Percentiles rank a stretch among this genome's conserved stretches.
Conservation (phyloP, 1,284 basidiomycete genomes). For the Cutaneotrichosporon cutaneum region DNA sequence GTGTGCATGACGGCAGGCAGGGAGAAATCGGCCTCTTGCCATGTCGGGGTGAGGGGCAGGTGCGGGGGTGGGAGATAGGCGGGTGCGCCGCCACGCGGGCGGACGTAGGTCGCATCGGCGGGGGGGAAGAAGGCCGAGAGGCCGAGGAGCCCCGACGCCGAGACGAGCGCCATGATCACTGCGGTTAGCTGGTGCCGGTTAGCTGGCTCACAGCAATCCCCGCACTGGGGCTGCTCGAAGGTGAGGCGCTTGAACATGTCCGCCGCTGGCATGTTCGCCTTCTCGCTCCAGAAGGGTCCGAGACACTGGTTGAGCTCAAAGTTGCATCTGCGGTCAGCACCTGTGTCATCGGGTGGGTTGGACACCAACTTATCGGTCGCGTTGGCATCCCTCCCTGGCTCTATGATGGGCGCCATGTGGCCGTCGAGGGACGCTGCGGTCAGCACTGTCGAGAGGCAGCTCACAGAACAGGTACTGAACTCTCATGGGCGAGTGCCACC, state of each 20-base stretch:
- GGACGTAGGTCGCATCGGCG: slow-evolving; percentile 22
- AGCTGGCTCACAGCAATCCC: slow-evolving; percentile 57
- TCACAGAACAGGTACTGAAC: slow-evolving; percentile 39
- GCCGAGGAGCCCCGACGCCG: slow-evolving; percentile 55
- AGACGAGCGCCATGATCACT: slow-evolving; percentile 58
- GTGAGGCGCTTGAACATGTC: slow-evolving; percentile 58
- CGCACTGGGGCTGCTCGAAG: slow-evolving; percentile 55
- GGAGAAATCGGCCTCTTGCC: slow-evolving; percentile 54
- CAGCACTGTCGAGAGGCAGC: slow-evolving; percentile 9
- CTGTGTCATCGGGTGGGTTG: not conserved
- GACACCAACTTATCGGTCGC: slow-evolving; percentile 27
- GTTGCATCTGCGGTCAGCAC: slow-evolving; percentile 28
- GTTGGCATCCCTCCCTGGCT: slow-evolving; percentile 17
- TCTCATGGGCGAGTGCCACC: slow-evolving; percentile 31
- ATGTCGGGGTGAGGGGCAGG: slow-evolving; percentile 55
- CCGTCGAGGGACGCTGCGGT: slow-evolving; percentile 43
- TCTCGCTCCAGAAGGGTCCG: slow-evolving; percentile 44
- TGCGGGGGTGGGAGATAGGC: slow-evolving; percentile 45
- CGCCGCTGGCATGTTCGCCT: slow-evolving; percentile 33
- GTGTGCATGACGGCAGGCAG: slow-evolving; percentile 50
- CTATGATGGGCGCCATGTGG: slow-evolving; percentile 41
- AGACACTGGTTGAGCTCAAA: slow-evolving; percentile 51
- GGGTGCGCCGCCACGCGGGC: slow-evolving; percentile 13
- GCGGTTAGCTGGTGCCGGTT: not conserved
- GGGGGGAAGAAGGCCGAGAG: slow-evolving; percentile 57